A percentile compares a stretch with the other conserved stretches of the same genome.
phyloP scores from a whole-genome alignment of 768 basidiomycete genomes.

The Russula lepida region DNA sequence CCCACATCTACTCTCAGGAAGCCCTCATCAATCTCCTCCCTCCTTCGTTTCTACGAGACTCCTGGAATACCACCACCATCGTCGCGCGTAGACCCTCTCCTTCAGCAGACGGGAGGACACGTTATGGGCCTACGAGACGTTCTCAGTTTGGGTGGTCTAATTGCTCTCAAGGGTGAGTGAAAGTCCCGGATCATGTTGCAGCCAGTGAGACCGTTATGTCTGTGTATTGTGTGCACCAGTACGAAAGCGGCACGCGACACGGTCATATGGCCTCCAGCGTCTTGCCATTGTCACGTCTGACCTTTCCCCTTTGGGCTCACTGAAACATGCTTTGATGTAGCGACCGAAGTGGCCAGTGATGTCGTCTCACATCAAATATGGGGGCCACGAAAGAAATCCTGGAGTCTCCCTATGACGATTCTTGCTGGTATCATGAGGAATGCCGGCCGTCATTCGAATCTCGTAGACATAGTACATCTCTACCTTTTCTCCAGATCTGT shows the following conservation, averaged over 20 bases:
- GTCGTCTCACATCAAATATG: slow-evolving; percentile 71
- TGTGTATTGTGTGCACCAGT: neutral
- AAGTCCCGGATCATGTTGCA: neutral
- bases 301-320: neutral
- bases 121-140: slow-evolving; percentile 60
- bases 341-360: slow-evolving; percentile 47
- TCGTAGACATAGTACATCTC: slow-evolving; percentile 67
- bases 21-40: slow-evolving; percentile 12
- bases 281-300: neutral
- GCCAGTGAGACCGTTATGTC: neutral
- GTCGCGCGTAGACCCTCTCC: slow-evolving; percentile 57
- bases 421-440: slow-evolving; percentile 81
- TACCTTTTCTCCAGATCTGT: neutral
- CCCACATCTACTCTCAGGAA: slow-evolving; percentile 2
- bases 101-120: slow-evolving; percentile 47
- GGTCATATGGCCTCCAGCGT: slow-evolving; percentile 9
- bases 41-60: slow-evolving; percentile 43
- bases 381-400: slow-evolving; percentile 83
- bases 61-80: slow-evolving; percentile 68
- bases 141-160: slow-evolving; percentile 60
- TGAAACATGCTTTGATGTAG: slow-evolving; percentile 35
- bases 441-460: slow-evolving; percentile 66
- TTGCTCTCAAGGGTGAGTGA: slow-evolving; percentile 19
- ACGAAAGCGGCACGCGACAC: neutral
- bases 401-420: slow-evolving; percentile 94